Base-by-base conservation (phyloP, 352 stramenopile genomes). In the Globisporangium cederbergense region DNA sequence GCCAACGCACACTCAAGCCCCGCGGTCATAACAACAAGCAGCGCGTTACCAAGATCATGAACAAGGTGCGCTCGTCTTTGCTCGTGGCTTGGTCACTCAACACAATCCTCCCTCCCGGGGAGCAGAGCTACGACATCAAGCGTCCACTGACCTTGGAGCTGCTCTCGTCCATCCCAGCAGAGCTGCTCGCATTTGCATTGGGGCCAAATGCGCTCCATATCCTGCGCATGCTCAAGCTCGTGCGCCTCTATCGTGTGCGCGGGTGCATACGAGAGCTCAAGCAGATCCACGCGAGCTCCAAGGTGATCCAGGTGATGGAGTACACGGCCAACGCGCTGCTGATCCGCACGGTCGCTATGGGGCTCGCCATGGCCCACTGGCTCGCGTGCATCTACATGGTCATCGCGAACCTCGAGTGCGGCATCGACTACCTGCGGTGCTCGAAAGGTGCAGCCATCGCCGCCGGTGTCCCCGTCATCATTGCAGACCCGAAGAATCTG, bases 331-430 rank as follows among this genome's bases (percentile, higher is more conserved):
- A 89, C 25, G 60, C 76, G 9, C 52, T 90, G 25, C 61, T 90
- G 2, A 62, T 86, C 34, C 79, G 81, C 32, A 83, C 80, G 0
- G 67, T 89, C 38, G 40, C 73, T 20, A 47, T 72, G 2, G 81
- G 84, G 6, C 58, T 93, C 22, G 75, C 61, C 1, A 60, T 78
- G 47, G 78, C 75, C 22, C 82, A 91, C 46, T 85, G 71, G 72
- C 72, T 86, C 28, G 83, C 81, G 5, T 91, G 82, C 52, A 68
- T 64, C 0, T 93, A 93, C 67, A 82, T 93, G 76, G 28, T 77
- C 2, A 63, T 91, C 6, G 82, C 82, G 0, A 78, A 93, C 55
- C 49, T 88, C 20, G 72, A 93, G 57, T 93, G 85, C 62, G 85
- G 82, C 8, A 65, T 89, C 4, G 67, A 84, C 20, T 81, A 88